Conservation (phyloP, 345 rosid species). For the Garcia nutans region DNA sequence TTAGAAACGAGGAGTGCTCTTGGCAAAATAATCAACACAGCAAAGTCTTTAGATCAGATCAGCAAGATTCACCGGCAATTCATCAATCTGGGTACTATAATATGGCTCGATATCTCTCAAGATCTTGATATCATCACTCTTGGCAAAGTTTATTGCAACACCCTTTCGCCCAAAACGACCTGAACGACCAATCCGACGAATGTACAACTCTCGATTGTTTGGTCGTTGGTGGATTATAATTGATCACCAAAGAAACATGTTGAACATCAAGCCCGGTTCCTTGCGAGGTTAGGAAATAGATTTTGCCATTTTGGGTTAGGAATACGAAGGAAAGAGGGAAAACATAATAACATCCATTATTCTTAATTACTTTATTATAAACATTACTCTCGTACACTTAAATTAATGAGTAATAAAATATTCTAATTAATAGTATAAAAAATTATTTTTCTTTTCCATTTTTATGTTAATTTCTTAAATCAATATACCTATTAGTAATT, state of each 20-base stretch:
- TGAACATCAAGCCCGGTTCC: too few species aligned
- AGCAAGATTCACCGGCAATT: slow-evolving; percentile 92
- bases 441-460: too few species aligned
- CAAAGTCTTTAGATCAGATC: slow-evolving; percentile 51
- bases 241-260: slow-evolving; percentile 93
- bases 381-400: too few species aligned
- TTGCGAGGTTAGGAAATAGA: too few species aligned
- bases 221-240: slow-evolving; percentile 95
- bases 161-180: slow-evolving; percentile 99
- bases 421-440: too few species aligned
- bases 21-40: neutral
- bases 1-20: neutral
- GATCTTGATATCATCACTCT: slow-evolving; percentile 83
- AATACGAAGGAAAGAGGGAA: too few species aligned
- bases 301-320: too few species aligned
- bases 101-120: slow-evolving; percentile 86
- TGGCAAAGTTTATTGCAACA: slow-evolving; percentile 87
- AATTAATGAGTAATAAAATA: too few species aligned
- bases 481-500: too few species aligned
- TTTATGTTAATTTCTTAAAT: too few species aligned
- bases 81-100: slow-evolving; percentile 93
- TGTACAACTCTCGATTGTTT: slow-evolving; percentile 97
- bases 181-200: slow-evolving; percentile 94
- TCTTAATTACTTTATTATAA: too few species aligned
- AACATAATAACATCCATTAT: too few species aligned